A percentile compares a stretch with the other conserved stretches of the same genome.
These are phyloP conservation scores for Brasenia schreberi DNA, from an alignment of 164 flowering plant genomes.

Conservation along the genomic window DNA sequence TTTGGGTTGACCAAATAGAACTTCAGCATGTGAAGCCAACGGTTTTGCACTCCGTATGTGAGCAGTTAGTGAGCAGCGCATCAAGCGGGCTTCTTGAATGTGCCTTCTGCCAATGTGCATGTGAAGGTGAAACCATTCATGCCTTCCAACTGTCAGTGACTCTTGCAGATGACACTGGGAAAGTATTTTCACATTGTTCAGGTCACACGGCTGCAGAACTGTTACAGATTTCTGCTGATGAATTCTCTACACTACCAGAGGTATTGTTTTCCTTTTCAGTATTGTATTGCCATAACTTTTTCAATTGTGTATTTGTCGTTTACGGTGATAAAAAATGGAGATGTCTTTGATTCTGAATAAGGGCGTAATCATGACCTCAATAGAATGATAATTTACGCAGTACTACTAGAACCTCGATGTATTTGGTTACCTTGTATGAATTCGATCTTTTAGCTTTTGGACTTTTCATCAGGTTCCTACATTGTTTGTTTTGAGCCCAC, in stretches of 20 bases:
- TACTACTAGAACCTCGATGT: too few relatives aligned
- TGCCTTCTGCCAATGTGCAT: conserved; percentile 41
- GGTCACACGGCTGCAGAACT: conserved; percentile 77
- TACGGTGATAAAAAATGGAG: too few relatives aligned
- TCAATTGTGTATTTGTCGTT: background rate
- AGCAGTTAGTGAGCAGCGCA: conserved; percentile 41
- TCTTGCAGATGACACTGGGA: conserved; percentile 70
- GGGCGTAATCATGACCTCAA: too few relatives aligned
- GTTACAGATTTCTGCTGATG: conserved; percentile 86
- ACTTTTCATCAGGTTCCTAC: too few relatives aligned
- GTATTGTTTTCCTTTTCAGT: conserved; percentile 20
- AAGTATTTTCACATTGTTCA: conserved; percentile 68
- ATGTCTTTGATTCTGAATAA: too few relatives aligned
- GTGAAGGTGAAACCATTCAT: conserved; percentile 38
- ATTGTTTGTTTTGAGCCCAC: too few relatives aligned
- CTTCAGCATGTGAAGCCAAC: conserved; percentile 43
- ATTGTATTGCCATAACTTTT: background rate
- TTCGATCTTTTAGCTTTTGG: too few relatives aligned
- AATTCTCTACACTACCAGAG: conserved; percentile 68
- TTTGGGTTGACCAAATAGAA: conserved; percentile 59
- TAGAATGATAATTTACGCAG: too few relatives aligned
- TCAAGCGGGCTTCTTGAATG: conserved; percentile 34
- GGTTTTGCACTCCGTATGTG: conserved; percentile 55
- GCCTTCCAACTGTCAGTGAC: conserved; percentile 54
- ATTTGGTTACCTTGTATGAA: too few relatives aligned